Evolutionary conservation across 441 rosid species (phyloP), one percentile per base, ranked within the genome.

Genomic region (Melastoma candidum): DNA sequence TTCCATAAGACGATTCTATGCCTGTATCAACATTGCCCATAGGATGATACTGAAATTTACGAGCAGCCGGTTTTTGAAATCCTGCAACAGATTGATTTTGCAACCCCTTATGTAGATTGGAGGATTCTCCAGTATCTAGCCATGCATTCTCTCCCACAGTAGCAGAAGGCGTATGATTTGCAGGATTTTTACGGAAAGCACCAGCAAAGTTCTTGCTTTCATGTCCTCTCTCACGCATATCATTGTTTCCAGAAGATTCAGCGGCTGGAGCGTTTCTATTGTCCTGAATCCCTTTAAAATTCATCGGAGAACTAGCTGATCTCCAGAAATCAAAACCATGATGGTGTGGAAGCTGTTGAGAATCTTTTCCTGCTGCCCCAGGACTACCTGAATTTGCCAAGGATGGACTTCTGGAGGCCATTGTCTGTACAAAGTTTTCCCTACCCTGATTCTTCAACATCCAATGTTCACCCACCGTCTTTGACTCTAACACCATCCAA

Each of bases 31-130:
- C 58, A 79, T 84, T 76, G 45, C 95, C 95, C 88, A 82, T 86
- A 10, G 95, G 95, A 76, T 86, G 97, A 67, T 76, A 84, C 65
- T 86, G 90, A 78, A 90, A 86, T 71, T 72, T 89, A 62, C 84
- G 88, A 59, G 60, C 78, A 47, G 79, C 70, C n/a, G 81, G 74
- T 68, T 73, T 77, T 49, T 64, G 72, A 68, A 68, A 59, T 26
- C 54, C 48, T 58, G 66, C 62, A 68, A 59, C 65, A 48, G 81
- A 68, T 68, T 74, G 67, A 71, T 71, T 78, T 59, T 71, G 81
- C 63, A 76, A 75, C 48, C 68, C 77, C 13, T 74, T 79, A 45
- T 74, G 72, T 24, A 69, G 57, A 60, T 69, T 56, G 58, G 54
- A 59, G 14, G 75, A 65, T 65, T 74, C 78, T 62, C 64, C 73